These are phyloP conservation scores for Sparassis latifolia DNA, from an alignment of 1,284 basidiomycete species.

Conservation along the genomic window DNA sequence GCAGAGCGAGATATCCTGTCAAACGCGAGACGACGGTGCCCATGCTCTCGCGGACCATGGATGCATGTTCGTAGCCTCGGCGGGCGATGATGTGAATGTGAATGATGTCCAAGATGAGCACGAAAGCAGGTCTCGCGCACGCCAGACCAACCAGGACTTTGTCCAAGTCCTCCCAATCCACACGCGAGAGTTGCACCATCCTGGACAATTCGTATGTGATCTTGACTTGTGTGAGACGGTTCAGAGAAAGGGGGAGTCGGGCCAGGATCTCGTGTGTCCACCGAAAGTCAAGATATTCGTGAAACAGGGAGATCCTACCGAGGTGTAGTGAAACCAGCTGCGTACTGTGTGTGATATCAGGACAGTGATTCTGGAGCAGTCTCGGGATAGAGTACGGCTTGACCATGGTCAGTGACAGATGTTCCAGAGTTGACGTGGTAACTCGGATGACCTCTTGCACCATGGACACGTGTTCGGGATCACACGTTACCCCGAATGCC, in stretches of 20 bases:
- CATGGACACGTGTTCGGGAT: neutral
- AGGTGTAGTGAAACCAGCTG: neutral
- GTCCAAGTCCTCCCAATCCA: conserved; percentile 4
- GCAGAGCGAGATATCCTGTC: neutral
- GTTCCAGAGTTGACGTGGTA: conserved; percentile 1
- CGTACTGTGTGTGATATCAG: neutral
- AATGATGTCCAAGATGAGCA: neutral
- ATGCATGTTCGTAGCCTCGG: neutral
- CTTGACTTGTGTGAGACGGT: neutral
- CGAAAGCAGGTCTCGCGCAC: too few relatives aligned
- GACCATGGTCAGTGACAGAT: neutral
- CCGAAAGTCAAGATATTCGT: neutral
- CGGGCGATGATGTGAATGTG: neutral
- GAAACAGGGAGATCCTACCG: neutral
- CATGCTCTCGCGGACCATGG: neutral
- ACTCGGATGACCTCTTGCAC: neutral
- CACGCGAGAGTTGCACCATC: neutral
- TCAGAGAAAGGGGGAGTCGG: neutral
- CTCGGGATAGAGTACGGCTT: neutral
- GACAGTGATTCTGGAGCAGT: neutral
- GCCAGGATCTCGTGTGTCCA: neutral
- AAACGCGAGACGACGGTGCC: neutral
- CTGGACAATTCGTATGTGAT: neutral
- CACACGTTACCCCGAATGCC: too few relatives aligned
- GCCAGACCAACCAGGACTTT: neutral